Evolutionary conservation across 805 yeast species (phyloP).

Genomic region (Candida ascalaphidarum): DNA sequence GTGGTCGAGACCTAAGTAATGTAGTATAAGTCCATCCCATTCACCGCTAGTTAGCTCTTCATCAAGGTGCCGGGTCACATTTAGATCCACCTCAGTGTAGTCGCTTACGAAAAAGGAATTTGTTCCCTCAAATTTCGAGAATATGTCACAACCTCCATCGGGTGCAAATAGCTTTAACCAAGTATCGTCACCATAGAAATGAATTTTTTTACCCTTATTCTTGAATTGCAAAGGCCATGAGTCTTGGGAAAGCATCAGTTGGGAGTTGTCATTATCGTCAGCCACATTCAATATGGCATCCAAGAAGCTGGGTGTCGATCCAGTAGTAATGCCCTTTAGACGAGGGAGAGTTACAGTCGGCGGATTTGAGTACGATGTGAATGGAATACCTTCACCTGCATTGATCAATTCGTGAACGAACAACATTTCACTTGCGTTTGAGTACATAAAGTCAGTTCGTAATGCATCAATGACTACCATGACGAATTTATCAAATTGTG

Average conservation of each 20-base stretch:
- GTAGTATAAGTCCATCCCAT: constrained; percentile 88
- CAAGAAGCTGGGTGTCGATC: constrained; percentile 86
- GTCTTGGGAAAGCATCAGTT: constrained; percentile 66
- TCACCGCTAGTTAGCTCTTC: constrained; percentile 37
- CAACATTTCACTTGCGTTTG: constrained; percentile 54
- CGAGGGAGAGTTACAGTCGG: constrained; percentile 97
- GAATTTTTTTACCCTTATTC: constrained; percentile 28
- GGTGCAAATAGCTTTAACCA: constrained; percentile 87
- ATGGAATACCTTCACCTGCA: constrained; percentile 70
- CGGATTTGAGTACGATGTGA: constrained; percentile 87
- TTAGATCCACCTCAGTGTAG: constrained; percentile 86
- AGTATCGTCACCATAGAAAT: constrained; percentile 96
- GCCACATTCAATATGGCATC: constrained; percentile 94
- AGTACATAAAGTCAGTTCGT: constrained; percentile 78
- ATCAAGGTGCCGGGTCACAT: constrained; percentile 83
- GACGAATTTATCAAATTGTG: constrained; percentile 59
- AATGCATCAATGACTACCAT: constrained; percentile 90
- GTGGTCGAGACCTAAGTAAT: constrained; percentile 91
- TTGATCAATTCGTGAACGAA: constrained; percentile 59
- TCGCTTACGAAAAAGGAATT: constrained; percentile 92
- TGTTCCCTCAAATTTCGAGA: constrained; percentile 72
- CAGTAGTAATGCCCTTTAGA: constrained; percentile 87
- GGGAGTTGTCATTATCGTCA: constrained; percentile 72
- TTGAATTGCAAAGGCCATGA: constrained; percentile 76
- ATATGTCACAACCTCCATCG: constrained; percentile 36